These are phyloP conservation scores for Durotheca rogersii DNA, from an alignment of 495 filamentous ascomycete genomes.

Conservation along the genomic window DNA sequence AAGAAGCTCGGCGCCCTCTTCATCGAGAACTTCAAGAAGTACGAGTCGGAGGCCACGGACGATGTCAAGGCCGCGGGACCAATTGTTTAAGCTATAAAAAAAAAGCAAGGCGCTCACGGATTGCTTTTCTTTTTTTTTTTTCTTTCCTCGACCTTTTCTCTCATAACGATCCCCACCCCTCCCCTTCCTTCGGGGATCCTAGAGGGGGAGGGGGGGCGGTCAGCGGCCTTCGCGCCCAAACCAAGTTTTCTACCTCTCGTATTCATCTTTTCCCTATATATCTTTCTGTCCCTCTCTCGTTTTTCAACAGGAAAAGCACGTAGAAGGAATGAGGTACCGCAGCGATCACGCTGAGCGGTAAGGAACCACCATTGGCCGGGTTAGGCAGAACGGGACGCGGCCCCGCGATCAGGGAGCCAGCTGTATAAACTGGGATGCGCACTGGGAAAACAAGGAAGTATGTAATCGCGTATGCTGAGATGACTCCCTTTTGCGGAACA, in stretches of 20 bases:
- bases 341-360: slow-evolving; percentile 19
- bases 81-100: no score
- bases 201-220: no score
- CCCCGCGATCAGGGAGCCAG: neutral
- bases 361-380: neutral
- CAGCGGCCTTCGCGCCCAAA: no score
- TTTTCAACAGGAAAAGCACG: no score
- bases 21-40: slow-evolving; percentile 97
- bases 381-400: slow-evolving; percentile 2
- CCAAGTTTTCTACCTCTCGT: no score
- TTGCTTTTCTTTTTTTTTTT: slow-evolving; percentile 2
- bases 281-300: no score
- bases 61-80: slow-evolving; percentile 77
- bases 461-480: neutral
- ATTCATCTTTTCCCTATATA: no score
- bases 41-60: slow-evolving; percentile 78
- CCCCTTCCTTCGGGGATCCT: no score
- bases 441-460: slow-evolving; percentile 10
- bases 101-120: slow-evolving; percentile 19
- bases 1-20: slow-evolving; percentile 84
- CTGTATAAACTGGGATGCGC: slow-evolving; percentile 19
- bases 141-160: slow-evolving; percentile 4
- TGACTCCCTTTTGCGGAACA: no score
- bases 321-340: no score
- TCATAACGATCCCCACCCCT: no score